These are phyloP conservation scores for Tothia fuscella DNA, from an alignment of 2,329 filamentous ascomycete genomes.

Conservation along the genomic window DNA sequence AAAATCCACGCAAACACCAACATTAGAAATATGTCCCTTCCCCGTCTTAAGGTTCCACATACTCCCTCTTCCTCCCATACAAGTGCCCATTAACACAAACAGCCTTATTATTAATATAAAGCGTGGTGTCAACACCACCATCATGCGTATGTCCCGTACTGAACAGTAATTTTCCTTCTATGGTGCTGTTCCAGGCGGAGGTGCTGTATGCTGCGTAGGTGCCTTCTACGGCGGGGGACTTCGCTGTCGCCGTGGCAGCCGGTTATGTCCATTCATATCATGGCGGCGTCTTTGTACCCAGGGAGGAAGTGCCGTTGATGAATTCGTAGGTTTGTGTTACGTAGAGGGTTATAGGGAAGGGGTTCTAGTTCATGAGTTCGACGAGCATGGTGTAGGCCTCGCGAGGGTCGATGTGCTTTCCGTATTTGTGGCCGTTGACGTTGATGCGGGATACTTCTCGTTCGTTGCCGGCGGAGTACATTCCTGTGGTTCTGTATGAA, in stretches of 20 bases:
- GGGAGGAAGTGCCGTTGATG: background rate
- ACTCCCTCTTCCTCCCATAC: background rate
- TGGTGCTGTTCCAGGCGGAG: background rate
- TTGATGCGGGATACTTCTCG: background rate
- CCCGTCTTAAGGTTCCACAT: background rate
- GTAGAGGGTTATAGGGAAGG: background rate
- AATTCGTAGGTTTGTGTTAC: background rate
- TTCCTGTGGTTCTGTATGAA: background rate
- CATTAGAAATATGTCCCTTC: background rate
- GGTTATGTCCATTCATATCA: background rate
- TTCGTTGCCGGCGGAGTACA: slow-evolving; percentile 6
- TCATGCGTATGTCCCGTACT: slow-evolving; percentile 2
- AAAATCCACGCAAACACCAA: background rate
- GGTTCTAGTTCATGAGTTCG: slow-evolving; percentile 2
- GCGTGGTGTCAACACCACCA: background rate
- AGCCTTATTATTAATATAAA: background rate
- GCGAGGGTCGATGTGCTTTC: background rate
- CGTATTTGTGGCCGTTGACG: background rate
- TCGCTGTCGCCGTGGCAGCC: background rate
- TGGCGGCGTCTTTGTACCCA: background rate
- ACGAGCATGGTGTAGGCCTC: background rate
- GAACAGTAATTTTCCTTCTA: background rate
- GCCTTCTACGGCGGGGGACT: background rate
- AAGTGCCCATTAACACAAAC: background rate
- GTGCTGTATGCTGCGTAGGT: background rate